Conservation (phyloP, 768 basidiomycete species). For the Pisolithus orientalis region DNA sequence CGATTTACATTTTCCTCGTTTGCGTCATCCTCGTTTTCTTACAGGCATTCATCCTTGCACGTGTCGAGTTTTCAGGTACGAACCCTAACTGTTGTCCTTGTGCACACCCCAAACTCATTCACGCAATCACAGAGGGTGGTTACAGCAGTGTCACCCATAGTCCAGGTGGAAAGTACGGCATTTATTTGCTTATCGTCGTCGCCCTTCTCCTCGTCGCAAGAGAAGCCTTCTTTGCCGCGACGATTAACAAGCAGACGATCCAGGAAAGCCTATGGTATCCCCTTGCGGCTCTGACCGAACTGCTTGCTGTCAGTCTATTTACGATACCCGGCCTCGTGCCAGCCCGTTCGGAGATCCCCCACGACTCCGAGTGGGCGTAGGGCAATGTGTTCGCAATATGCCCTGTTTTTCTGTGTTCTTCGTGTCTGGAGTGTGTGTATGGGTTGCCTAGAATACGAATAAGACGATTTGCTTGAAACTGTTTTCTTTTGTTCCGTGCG, state of each 20-base stretch:
- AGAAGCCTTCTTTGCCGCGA: constrained; percentile 27
- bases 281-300: constrained; percentile 25
- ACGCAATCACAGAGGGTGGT: constrained; percentile 4
- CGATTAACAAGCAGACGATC: constrained; percentile 1
- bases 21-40: constrained; percentile 17
- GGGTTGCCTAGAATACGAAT: not conserved
- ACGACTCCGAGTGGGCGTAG: not conserved
- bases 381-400: not conserved
- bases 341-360: constrained; percentile 3
- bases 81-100: not conserved
- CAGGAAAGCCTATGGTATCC: constrained; percentile 30
- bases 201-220: constrained; percentile 20
- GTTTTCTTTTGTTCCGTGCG: not conserved
- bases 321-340: constrained; percentile 28
- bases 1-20: constrained; percentile 26
- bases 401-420: too few relatives aligned
- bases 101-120: not conserved
- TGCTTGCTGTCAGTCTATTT: constrained; percentile 25
- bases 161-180: constrained; percentile 14
- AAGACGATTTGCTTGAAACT: too few relatives aligned
- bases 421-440: not conserved
- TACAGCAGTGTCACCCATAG: not conserved
- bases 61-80: constrained; percentile 11
- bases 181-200: constrained; percentile 19
- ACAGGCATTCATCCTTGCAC: constrained; percentile 15